These are phyloP conservation scores for Luzula sylvatica DNA, from an alignment of 176 grass and related monocot genomes.

Conservation along the genomic window DNA sequence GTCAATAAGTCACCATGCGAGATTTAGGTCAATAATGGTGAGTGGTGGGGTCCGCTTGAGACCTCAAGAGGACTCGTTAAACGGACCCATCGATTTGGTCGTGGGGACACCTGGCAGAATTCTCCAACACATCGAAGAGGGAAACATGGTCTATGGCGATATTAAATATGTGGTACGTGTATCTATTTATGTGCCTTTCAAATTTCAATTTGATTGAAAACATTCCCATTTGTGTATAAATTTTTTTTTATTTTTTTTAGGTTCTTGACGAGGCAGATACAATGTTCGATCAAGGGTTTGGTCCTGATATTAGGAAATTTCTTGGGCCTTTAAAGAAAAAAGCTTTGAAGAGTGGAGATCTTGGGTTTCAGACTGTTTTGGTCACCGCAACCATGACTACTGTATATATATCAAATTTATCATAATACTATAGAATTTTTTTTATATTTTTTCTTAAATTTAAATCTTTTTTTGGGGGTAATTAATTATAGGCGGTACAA, in stretches of 20 bases:
- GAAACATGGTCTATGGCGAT: slow-evolving; percentile 91
- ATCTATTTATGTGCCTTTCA: neutral
- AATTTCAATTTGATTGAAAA: neutral
- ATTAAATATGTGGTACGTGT: slow-evolving; percentile 87
- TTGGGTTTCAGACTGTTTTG: slow-evolving; percentile 90
- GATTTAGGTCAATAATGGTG: slow-evolving; percentile 82
- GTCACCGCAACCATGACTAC: slow-evolving; percentile 88
- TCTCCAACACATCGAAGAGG: slow-evolving; percentile 90
- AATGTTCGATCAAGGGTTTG: slow-evolving; percentile 99
- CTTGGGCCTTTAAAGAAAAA: slow-evolving; percentile 78
- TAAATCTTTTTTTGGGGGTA: neutral
- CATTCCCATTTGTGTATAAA: neutral
- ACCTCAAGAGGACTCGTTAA: slow-evolving; percentile 91
- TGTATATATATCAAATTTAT: slow-evolving; percentile 21
- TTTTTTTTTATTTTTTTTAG: slow-evolving; percentile 18
- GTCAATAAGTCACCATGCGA: slow-evolving; percentile 86
- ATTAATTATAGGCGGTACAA: slow-evolving; percentile 61
- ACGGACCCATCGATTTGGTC: slow-evolving; percentile 80
- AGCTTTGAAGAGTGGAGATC: slow-evolving; percentile 51
- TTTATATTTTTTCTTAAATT: neutral
- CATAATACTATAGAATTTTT: neutral
- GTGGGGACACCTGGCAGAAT: slow-evolving; percentile 91
- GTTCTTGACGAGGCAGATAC: slow-evolving; percentile 97
- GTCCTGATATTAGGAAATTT: slow-evolving; percentile 78
- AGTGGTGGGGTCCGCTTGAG: slow-evolving; percentile 76